Evolutionary conservation across 805 yeast species (phyloP), one percentile per base, ranked within the genome.

Genomic region (Vanderwaltozyma polyspora): DNA sequence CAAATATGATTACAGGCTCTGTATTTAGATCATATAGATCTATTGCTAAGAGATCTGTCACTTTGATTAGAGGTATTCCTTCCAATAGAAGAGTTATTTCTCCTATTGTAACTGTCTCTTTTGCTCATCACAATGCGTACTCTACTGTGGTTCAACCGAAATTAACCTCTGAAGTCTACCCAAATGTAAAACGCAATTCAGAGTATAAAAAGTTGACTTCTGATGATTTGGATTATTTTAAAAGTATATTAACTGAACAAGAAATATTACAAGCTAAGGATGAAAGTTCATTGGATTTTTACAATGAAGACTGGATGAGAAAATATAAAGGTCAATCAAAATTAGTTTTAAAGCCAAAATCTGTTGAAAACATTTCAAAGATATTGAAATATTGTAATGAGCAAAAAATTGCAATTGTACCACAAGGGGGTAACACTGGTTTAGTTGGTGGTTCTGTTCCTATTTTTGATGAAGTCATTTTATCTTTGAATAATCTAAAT

Each of bases 341-440:
- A 48, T 54, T 89, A 19, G 86, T 85, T 1, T 65, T 87, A 44
- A 83, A 79, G 57, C 97, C 97, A 25, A 79, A 76, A 48, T 70
- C 81, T 11, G 74, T 84, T 2, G 75, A 79, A 41, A 87, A 87
- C 57, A 78, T 89, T 13, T 68, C 87, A 2, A 52, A 74, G 46
- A 83, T 89, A 41, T 52, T 89, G 52, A 75, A 74, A 55, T 79
- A 85, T 60, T 84, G 95, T 64, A 80, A 81, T 51, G 82, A 77
- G 21, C 60, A 75, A 32, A 72, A 69, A 40, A 59, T 87, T 19
- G 95, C 96, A 0, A 75, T 87, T 31, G 94, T 85, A 8, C 96
- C 97, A 12, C 96, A 89, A 62, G 95, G 96, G 53, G 97, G 97
- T 46, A 87, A 89, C 60, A 89, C 96, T 1, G 95, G 95, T 19